Conservation (phyloP, 495 filamentous ascomycete species). For the Podospora australis region DNA sequence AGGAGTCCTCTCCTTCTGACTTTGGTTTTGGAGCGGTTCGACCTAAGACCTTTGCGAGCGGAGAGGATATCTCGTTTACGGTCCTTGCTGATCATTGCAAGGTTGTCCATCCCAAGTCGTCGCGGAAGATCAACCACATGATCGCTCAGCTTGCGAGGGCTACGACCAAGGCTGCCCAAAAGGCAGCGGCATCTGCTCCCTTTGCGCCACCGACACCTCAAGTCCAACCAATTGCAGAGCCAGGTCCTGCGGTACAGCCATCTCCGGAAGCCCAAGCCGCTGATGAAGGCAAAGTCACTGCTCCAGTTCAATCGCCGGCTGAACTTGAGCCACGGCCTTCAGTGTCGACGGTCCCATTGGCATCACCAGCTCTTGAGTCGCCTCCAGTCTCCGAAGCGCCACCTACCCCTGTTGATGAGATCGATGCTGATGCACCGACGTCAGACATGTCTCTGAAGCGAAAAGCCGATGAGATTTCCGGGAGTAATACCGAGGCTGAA, state of each 20-base stretch:
- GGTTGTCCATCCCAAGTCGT: constrained; percentile 16
- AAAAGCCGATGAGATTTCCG: constrained; percentile 1
- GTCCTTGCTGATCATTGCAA: constrained; percentile 15
- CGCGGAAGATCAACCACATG: constrained; percentile 23
- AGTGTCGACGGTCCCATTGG: no score
- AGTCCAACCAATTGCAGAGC: no score
- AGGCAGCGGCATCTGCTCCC: background rate
- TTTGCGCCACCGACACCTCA: no score
- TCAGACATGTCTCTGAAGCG: constrained; percentile 1
- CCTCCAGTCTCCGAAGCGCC: background rate
- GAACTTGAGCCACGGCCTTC: background rate
- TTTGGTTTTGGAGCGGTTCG: constrained; percentile 25
- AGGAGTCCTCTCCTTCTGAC: background rate
- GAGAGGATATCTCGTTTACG: constrained; percentile 15
- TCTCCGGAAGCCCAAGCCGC: background rate
- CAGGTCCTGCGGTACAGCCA: no score
- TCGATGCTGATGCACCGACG: background rate
- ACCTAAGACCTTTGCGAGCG: constrained; percentile 14
- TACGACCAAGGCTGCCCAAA: no score
- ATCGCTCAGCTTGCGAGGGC: background rate
- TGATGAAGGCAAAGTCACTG: background rate
- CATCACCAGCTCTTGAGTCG: no score
- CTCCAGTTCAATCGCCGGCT: background rate
- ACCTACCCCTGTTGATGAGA: background rate
- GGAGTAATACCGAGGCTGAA: background rate